A percentile compares a stretch with the other conserved stretches of the same genome.
Conservation (phyloP, 2,329 filamentous ascomycete genomes). For the Fusarium sp. region DNA sequence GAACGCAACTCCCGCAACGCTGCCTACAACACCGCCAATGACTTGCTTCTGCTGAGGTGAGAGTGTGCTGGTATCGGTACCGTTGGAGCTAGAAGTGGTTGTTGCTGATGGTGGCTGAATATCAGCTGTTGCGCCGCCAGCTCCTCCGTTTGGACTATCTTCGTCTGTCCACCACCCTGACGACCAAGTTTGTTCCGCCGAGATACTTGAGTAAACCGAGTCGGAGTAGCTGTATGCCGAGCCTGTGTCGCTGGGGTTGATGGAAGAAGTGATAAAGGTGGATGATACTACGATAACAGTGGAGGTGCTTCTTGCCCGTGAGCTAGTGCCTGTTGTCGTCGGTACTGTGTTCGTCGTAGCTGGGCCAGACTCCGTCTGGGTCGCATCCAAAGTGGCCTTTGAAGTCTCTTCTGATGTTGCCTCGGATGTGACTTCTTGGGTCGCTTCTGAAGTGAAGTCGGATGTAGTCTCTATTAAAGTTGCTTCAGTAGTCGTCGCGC, state of each 20-base stretch:
- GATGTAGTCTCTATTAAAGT: conserved; percentile 38
- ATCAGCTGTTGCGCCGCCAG: conserved; percentile 35
- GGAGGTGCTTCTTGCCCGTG: conserved; percentile 36
- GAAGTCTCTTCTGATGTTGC: conserved; percentile 25
- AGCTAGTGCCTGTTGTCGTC: conserved; percentile 22
- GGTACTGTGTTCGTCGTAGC: conserved; percentile 31
- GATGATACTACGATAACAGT: conserved; percentile 38
- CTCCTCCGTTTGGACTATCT: conserved; percentile 29
- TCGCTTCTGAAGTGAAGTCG: conserved; percentile 33
- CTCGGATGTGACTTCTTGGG: conserved; percentile 10
- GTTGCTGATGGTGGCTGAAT: conserved; percentile 43
- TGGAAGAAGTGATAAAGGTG: conserved; percentile 39
- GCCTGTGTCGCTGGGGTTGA: conserved; percentile 22
- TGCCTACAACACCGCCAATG: conserved; percentile 69
- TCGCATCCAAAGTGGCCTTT: conserved; percentile 24
- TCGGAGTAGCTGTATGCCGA: conserved; percentile 40
- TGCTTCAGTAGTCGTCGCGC: conserved; percentile 35
- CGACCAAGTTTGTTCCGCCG: conserved; percentile 45
- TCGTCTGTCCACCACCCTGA: conserved; percentile 39
- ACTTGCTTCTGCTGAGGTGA: conserved; percentile 57
- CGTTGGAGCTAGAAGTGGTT: conserved; percentile 36
- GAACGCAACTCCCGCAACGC: conserved; percentile 70
- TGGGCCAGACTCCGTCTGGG: conserved; percentile 15
- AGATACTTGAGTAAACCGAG: conserved; percentile 45
- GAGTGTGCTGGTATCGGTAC: conserved; percentile 44